These are phyloP conservation scores for Suillus alpinus DNA, from an alignment of 768 basidiomycete genomes.

Conservation along the genomic window DNA sequence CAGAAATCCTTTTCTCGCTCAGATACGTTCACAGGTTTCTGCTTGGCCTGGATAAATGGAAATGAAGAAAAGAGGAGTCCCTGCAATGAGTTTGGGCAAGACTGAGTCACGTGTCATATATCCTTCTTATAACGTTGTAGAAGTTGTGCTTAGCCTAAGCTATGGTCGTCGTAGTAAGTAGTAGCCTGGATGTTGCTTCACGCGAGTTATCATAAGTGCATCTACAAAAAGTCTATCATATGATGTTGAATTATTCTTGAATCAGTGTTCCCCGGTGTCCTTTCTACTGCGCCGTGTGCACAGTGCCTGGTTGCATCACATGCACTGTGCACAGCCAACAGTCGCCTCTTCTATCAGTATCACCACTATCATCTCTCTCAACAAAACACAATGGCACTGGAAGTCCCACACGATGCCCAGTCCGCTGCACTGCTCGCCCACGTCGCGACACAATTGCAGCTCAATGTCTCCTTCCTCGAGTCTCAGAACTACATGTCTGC, in stretches of 20 bases:
- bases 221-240: background rate
- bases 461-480: constrained; percentile 56
- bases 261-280: background rate
- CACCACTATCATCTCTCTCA: background rate
- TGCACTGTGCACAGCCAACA: background rate
- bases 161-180: background rate
- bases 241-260: background rate
- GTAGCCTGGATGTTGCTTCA: background rate
- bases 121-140: background rate
- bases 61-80: background rate
- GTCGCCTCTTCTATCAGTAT: background rate
- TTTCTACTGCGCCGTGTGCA: background rate
- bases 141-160: background rate
- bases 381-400: constrained; percentile 21
- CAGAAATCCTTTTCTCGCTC: background rate
- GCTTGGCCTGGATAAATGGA: background rate
- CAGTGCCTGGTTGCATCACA: background rate
- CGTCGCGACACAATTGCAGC: constrained; percentile 53
- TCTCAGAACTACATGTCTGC: constrained; percentile 51
- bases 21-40: background rate
- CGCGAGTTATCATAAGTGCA: background rate
- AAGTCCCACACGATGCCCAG: constrained; percentile 22
- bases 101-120: background rate
- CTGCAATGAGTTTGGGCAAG: background rate
- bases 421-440: constrained; percentile 54